Percentiles rank a stretch among this genome's conserved stretches.
Conservation (phyloP, 768 basidiomycete species). For the Gyrodon lividus region DNA sequence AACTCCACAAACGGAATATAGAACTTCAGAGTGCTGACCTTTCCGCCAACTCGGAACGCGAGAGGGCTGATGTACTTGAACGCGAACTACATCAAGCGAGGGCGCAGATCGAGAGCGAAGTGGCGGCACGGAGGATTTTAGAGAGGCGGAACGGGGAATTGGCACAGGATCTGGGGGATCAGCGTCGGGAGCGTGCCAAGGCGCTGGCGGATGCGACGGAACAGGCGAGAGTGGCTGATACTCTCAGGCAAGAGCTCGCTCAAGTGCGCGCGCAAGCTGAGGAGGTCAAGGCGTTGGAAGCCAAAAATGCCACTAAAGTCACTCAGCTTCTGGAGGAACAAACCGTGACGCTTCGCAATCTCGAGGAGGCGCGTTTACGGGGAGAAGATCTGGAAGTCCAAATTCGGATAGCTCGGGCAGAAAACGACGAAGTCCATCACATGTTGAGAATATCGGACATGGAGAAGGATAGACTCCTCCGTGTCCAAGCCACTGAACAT, state of each 20-base stretch:
- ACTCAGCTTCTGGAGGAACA: slow-evolving; percentile 72
- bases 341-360: slow-evolving; percentile 60
- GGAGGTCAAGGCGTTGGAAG: slow-evolving; percentile 66
- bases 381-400: slow-evolving; percentile 77
- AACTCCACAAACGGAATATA: slow-evolving; percentile 53
- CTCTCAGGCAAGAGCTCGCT: slow-evolving; percentile 59
- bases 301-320: slow-evolving; percentile 60
- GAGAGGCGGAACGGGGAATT: slow-evolving; percentile 65
- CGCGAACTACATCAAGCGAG: slow-evolving; percentile 62
- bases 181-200: slow-evolving; percentile 50
- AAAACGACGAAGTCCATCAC: slow-evolving; percentile 63
- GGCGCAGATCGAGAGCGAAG: slow-evolving; percentile 63
- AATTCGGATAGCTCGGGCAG: slow-evolving; percentile 64
- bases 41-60: slow-evolving; percentile 43
- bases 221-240: slow-evolving; percentile 58
- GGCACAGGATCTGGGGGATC: slow-evolving; percentile 51
- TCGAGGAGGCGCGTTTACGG: slow-evolving; percentile 73
- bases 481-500: slow-evolving; percentile 67
- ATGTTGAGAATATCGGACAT: slow-evolving; percentile 64
- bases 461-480: slow-evolving; percentile 80
- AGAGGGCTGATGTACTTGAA: slow-evolving; percentile 56
- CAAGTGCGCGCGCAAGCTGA: slow-evolving; percentile 63
- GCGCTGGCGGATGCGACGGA: slow-evolving; percentile 71
- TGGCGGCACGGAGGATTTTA: slow-evolving; percentile 55
- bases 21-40: slow-evolving; percentile 42